Evolutionary conservation across 768 basidiomycete species (phyloP).

Genomic region (Trametes coccinea): DNA sequence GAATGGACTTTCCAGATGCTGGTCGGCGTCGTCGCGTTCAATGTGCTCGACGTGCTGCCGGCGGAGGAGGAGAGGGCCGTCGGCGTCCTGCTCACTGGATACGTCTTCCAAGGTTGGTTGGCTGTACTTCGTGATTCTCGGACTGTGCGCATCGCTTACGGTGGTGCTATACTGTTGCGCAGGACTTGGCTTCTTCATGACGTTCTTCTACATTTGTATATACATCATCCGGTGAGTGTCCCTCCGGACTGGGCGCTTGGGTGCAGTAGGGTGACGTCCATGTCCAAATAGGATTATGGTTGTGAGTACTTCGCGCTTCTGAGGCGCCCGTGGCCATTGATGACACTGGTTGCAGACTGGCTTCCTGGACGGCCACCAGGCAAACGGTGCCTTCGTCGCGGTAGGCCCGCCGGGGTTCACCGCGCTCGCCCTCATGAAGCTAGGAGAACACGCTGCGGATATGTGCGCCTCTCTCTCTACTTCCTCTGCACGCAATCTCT

Average conservation of each 20-base stretch:
- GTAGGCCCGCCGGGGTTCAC: slow-evolving; percentile 53
- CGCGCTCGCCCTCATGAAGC: slow-evolving; percentile 46
- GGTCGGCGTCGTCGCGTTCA: slow-evolving; percentile 48
- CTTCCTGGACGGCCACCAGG: slow-evolving; percentile 48
- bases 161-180: neutral
- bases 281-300: slow-evolving; percentile 36
- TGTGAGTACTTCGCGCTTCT: slow-evolving; percentile 27
- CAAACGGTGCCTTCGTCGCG: slow-evolving; percentile 49
- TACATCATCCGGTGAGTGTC: slow-evolving; percentile 45
- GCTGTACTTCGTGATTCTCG: slow-evolving; percentile 10
- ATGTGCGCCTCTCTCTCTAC: slow-evolving; percentile 34
- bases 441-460: slow-evolving; percentile 39
- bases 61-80: slow-evolving; percentile 38
- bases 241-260: neutral
- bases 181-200: slow-evolving; percentile 51
- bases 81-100: slow-evolving; percentile 44
- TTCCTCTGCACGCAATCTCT: neutral
- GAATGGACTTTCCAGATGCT: slow-evolving; percentile 39
- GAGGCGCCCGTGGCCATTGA: neutral
- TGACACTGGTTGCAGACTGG: slow-evolving; percentile 37
- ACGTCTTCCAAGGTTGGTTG: slow-evolving; percentile 48
- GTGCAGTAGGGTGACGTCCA: slow-evolving; percentile 1
- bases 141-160: neutral
- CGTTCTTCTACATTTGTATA: slow-evolving; percentile 51
- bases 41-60: slow-evolving; percentile 41